phyloP scores from a whole-genome alignment of 768 basidiomycete genomes.

The Xerocomus potaroensis region DNA sequence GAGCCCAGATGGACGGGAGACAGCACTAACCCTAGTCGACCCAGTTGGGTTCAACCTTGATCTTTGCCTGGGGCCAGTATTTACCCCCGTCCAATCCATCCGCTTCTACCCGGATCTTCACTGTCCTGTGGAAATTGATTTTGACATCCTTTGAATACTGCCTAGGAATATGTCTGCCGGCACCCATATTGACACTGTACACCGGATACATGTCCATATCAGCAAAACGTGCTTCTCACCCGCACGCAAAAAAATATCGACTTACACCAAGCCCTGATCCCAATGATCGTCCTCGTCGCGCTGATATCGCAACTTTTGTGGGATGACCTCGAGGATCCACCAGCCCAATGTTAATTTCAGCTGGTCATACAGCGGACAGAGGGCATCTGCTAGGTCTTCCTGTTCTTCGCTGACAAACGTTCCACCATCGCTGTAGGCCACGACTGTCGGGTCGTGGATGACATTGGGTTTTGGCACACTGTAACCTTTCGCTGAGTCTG shows the following conservation, averaged over 20 bases:
- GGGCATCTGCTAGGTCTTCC: slow-evolving; percentile 58
- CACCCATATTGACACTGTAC: slow-evolving; percentile 36
- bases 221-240: background rate
- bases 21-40: slow-evolving; percentile 34
- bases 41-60: slow-evolving; percentile 37
- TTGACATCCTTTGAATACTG: slow-evolving; percentile 35
- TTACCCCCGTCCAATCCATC: slow-evolving; percentile 26
- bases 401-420: slow-evolving; percentile 47
- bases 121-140: slow-evolving; percentile 46
- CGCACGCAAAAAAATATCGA: background rate
- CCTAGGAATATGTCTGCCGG: slow-evolving; percentile 39
- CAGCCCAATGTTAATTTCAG: slow-evolving; percentile 43
- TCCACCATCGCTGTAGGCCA: slow-evolving; percentile 17
- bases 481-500: slow-evolving; percentile 8
- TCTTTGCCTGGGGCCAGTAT: slow-evolving; percentile 40
- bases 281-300: slow-evolving; percentile 19
- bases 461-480: slow-evolving; percentile 14
- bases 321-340: slow-evolving; percentile 66
- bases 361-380: slow-evolving; percentile 53
- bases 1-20: background rate
- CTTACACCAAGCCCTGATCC: slow-evolving; percentile 17
- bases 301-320: slow-evolving; percentile 30
- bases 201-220: background rate
- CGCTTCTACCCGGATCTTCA: slow-evolving; percentile 51
- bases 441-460: slow-evolving; percentile 9